Evolutionary conservation across 139 green algal species (phyloP).

Genomic region (Dunaliella sp.): DNA sequence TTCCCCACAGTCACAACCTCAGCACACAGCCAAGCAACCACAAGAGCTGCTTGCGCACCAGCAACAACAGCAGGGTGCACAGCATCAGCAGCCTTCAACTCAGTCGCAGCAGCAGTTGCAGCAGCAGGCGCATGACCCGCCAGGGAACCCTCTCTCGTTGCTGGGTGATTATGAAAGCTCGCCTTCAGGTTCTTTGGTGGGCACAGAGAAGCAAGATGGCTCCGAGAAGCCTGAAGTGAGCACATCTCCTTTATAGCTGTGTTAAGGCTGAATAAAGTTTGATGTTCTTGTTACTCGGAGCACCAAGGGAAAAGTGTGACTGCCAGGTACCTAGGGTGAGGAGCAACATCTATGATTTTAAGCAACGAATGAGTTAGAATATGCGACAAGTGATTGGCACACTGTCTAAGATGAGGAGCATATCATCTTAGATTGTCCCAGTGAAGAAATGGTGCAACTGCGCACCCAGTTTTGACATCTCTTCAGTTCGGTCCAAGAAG

Average conservation of each 20-base stretch:
- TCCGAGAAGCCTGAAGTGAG: neutral
- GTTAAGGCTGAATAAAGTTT: neutral
- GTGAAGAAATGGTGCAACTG: too few species aligned
- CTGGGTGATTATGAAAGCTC: neutral
- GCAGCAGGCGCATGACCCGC: constrained; percentile 19
- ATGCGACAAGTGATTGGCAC: too few species aligned
- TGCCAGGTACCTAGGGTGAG: too few species aligned
- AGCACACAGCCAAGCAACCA: neutral
- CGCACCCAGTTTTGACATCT: too few species aligned
- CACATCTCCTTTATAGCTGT: neutral
- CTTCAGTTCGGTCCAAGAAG: too few species aligned
- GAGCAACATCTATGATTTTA: too few species aligned
- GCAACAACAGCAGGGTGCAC: constrained; percentile 9
- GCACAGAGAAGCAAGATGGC: neutral
- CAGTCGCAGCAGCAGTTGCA: constrained; percentile 16
- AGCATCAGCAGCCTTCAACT: too few species aligned
- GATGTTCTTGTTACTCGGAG: too few species aligned
- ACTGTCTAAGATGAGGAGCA: too few species aligned
- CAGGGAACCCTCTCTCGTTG: neutral
- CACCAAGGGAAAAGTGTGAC: too few species aligned
- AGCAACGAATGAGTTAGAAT: too few species aligned
- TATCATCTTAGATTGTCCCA: too few species aligned
- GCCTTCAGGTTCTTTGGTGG: neutral
- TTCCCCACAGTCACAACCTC: neutral
- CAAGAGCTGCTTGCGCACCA: constrained; percentile 14